A percentile compares a stretch with the other conserved stretches of the same genome.
Evolutionary conservation across 345 rosid species (phyloP).

Genomic region (Salix udensis): DNA sequence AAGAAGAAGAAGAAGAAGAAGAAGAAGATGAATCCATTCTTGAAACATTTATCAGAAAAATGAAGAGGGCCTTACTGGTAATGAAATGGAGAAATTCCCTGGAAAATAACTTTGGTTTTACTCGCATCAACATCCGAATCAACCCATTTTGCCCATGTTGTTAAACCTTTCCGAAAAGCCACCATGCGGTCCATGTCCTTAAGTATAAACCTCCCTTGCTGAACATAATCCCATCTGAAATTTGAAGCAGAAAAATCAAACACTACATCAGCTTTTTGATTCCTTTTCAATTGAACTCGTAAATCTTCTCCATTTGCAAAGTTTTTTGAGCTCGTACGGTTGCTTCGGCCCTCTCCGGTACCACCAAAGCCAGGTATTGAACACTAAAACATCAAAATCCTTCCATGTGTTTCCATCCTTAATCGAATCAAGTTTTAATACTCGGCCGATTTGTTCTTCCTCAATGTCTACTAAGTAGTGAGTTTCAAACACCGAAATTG

Average conservation of each 20-base stretch:
- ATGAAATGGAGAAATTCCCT: conserved; percentile 79
- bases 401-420: conserved; percentile 47
- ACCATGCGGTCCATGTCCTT: conserved; percentile 73
- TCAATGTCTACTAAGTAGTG: conserved; percentile 50
- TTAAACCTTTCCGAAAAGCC: conserved; percentile 61
- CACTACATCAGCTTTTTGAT: too few relatives aligned
- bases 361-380: conserved; percentile 83
- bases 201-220: conserved; percentile 37
- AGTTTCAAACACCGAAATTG: conserved; percentile 36
- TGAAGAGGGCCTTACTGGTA: conserved; percentile 45
- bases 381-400: conserved; percentile 45
- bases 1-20: too few relatives aligned
- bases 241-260: neutral
- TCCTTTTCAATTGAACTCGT: neutral
- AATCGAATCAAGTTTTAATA: conserved; percentile 54
- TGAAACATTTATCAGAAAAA: neutral
- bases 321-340: conserved; percentile 37
- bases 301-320: neutral
- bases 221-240: conserved; percentile 78
- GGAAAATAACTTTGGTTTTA: conserved; percentile 60
- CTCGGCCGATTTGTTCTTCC: conserved; percentile 41
- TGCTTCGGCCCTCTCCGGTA: conserved; percentile 48
- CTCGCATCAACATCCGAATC: conserved; percentile 63
- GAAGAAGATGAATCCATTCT: neutral
- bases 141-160: conserved; percentile 87